phyloP scores from a whole-genome alignment of 1,284 basidiomycete genomes.

The Athelia sp. region DNA sequence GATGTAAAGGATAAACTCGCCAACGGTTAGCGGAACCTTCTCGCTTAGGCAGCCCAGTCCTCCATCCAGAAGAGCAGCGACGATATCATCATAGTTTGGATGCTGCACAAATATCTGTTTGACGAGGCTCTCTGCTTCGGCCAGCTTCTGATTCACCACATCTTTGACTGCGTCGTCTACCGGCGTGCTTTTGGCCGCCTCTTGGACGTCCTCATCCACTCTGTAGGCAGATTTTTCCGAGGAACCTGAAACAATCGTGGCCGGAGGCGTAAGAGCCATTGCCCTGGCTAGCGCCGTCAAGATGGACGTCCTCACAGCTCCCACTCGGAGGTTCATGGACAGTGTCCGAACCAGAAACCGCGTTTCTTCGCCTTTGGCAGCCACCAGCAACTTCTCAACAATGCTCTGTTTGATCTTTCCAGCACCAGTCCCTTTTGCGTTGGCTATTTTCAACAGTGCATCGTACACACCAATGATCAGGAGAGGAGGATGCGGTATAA shows the following conservation, averaged over 20 bases:
- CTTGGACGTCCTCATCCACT: slow-evolving; percentile 32
- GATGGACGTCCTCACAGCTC: slow-evolving; percentile 83
- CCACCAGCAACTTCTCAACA: slow-evolving; percentile 79
- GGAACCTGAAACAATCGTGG: slow-evolving; percentile 14
- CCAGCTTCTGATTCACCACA: slow-evolving; percentile 42
- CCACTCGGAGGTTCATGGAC: slow-evolving; percentile 79
- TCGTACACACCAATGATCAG: slow-evolving; percentile 62
- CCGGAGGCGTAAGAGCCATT: slow-evolving; percentile 58
- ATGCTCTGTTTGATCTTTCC: slow-evolving; percentile 73
- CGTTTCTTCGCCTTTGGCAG: slow-evolving; percentile 83
- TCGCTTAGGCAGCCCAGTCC: slow-evolving; percentile 60
- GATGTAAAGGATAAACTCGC: slow-evolving; percentile 32
- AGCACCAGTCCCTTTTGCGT: slow-evolving; percentile 70
- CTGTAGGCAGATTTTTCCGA: slow-evolving; percentile 28
- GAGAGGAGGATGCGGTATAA: slow-evolving; percentile 70
- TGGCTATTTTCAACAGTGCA: slow-evolving; percentile 60
- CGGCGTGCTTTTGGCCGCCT: slow-evolving; percentile 30
- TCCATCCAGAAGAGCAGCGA: slow-evolving; percentile 55
- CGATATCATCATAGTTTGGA: slow-evolving; percentile 83
- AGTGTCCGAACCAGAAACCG: slow-evolving; percentile 83
- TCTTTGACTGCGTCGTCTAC: slow-evolving; percentile 36
- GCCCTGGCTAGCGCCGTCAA: slow-evolving; percentile 82
- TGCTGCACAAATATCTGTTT: slow-evolving; percentile 82
- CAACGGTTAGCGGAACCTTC: slow-evolving; percentile 73
- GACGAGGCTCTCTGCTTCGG: slow-evolving; percentile 58